Percentiles rank a stretch among this genome's conserved stretches.
These are phyloP conservation scores for Plectranthus barbatus DNA, from an alignment of 257 asterid genomes.

Conservation along the genomic window DNA sequence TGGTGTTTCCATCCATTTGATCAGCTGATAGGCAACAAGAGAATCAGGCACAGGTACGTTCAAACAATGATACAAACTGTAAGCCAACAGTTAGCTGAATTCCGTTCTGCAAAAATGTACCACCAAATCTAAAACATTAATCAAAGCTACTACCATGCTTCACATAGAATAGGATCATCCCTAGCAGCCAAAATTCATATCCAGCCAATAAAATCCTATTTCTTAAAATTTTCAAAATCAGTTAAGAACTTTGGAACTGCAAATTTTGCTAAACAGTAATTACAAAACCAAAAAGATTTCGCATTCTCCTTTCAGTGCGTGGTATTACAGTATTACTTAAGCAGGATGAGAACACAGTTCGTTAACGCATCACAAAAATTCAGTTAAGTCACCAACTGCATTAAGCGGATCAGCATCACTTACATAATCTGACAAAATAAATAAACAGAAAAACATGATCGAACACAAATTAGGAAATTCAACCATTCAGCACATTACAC, in stretches of 20 bases:
- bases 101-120: not conserved
- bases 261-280: not conserved
- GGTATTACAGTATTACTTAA: not conserved
- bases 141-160: not conserved
- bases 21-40: slow-evolving; percentile 12
- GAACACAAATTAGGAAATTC: not conserved
- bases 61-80: not conserved
- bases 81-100: not conserved
- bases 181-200: not conserved
- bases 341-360: no score
- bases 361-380: not conserved
- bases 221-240: not conserved
- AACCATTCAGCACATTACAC: not conserved
- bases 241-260: not conserved
- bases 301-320: not conserved
- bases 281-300: not conserved
- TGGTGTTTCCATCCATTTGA: slow-evolving; percentile 23
- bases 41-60: slow-evolving; percentile 11
- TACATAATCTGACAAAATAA: not conserved
- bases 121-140: not conserved
- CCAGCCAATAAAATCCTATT: not conserved
- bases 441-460: not conserved
- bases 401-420: not conserved
- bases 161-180: not conserved
- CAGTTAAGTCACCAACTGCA: not conserved